Conservation (phyloP, 805 yeast species). For the Vanderwaltozyma tropicalis region DNA sequence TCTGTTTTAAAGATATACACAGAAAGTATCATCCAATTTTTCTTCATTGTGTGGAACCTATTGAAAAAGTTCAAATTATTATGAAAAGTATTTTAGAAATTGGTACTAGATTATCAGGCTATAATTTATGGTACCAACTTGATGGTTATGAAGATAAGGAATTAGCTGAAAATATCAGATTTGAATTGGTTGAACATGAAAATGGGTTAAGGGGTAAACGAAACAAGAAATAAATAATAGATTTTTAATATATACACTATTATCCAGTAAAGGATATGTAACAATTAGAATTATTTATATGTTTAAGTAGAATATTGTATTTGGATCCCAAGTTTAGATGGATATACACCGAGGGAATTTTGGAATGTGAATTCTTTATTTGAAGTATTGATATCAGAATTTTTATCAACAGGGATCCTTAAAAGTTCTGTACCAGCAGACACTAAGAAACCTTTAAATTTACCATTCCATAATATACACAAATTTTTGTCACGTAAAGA, state of each 20-base stretch:
- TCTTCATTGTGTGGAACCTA: slow-evolving; percentile 50
- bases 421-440: slow-evolving; percentile 57
- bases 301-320: slow-evolving; percentile 22
- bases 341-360: too few relatives aligned
- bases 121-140: slow-evolving; percentile 74
- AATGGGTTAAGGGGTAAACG: slow-evolving; percentile 32
- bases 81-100: slow-evolving; percentile 52
- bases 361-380: slow-evolving; percentile 1
- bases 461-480: slow-evolving; percentile 79
- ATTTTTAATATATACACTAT: neutral
- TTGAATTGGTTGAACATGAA: slow-evolving; percentile 46
- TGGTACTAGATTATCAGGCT: slow-evolving; percentile 52
- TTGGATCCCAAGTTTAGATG: slow-evolving; percentile 23
- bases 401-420: slow-evolving; percentile 31
- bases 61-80: slow-evolving; percentile 42
- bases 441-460: slow-evolving; percentile 65
- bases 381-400: slow-evolving; percentile 5
- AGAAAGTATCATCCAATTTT: slow-evolving; percentile 53
- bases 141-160: slow-evolving; percentile 64
- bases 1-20: slow-evolving; percentile 58
- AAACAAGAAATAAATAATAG: neutral
- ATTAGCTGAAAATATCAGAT: slow-evolving; percentile 53
- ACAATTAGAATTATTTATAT: neutral
- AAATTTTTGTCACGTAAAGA: slow-evolving; percentile 52
- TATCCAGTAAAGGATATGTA: too few relatives aligned